Evolutionary conservation across 768 basidiomycete genomes (phyloP), one percentile per base, ranked within the genome.

Genomic region (Mycena epipterygia): DNA sequence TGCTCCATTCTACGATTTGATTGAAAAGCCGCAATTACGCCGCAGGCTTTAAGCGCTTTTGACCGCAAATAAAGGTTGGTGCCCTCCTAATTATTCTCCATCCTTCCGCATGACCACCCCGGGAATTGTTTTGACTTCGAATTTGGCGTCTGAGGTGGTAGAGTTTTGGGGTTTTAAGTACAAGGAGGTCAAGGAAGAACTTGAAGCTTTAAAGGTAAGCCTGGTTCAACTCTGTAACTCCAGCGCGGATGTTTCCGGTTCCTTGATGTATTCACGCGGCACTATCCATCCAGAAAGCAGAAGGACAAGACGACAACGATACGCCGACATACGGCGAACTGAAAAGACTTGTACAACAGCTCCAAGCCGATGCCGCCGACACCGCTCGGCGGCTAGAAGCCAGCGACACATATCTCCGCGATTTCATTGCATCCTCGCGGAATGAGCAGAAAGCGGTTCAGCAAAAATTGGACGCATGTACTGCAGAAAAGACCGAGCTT

Each of bases 161-260:
- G 67, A 68, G 39, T 68, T 68, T 42, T 68, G 67, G 67, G 67
- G 67, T 16, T 60, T 68, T 33, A 68, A 62, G 29, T 68, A 68
- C 44, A 58, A 48, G 19, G 59, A 61, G 52, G 44, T 16, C 41
- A 60, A 55, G n/a, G 39, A 68, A 39, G 59, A 68, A 48, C 19
- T 61, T 7, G 60, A 68, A 5, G 27, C 16, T 42, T 29, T 62
- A 16, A 53, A 68, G 49, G 66, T 67, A 30, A 11, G n/a, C 29
- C 17, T 32, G 19, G 29, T n/a, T n/a, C n/a, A n/a, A n/a, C n/a
- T n/a, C n/a, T n/a, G n/a, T n/a, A n/a, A n/a, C n/a, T n/a, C n/a
- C n/a, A n/a, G n/a, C n/a, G n/a, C n/a, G n/a, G n/a, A n/a, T n/a
- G n/a, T n/a, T n/a, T n/a, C n/a, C n/a, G n/a, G n/a, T n/a, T n/a